Evolutionary conservation across 2,329 filamentous ascomycete species (phyloP).

Genomic region (Colletotrichum filicis): DNA sequence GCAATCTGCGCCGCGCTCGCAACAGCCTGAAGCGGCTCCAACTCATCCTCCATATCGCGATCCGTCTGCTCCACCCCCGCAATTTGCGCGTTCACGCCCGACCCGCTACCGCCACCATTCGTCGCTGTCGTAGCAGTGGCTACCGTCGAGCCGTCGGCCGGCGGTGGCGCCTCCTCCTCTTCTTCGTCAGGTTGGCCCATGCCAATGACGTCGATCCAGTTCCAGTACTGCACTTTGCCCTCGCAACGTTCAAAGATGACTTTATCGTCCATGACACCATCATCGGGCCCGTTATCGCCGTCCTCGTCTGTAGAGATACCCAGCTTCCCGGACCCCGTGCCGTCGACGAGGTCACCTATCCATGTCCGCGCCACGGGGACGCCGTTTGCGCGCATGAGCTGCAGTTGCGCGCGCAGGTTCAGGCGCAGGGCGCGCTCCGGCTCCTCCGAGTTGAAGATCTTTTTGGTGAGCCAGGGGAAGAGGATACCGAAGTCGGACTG

Average conservation of each 20-base stretch:
- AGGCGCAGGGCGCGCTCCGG: constrained; percentile 66
- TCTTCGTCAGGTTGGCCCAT: constrained; percentile 48
- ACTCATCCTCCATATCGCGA: constrained; percentile 35
- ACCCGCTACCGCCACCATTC: background rate
- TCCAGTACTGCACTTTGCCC: constrained; percentile 58
- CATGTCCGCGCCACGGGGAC: constrained; percentile 62
- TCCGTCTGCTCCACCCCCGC: constrained; percentile 28
- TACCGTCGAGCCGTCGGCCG: background rate
- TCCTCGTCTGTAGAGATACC: constrained; percentile 13
- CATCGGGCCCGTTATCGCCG: constrained; percentile 39
- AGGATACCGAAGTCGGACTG: constrained; percentile 87
- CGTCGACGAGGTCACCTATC: constrained; percentile 61
- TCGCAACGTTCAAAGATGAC: constrained; percentile 61
- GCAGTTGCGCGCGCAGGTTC: constrained; percentile 61
- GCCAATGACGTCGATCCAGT: constrained; percentile 64
- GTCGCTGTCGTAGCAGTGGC: background rate
- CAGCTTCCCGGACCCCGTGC: constrained; percentile 50
- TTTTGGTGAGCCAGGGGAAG: constrained; percentile 77
- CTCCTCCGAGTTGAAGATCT: constrained; percentile 66
- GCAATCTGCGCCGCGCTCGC: constrained; percentile 26
- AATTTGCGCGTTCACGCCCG: constrained; percentile 8
- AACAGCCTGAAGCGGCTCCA: constrained; percentile 34
- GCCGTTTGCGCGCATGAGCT: constrained; percentile 62
- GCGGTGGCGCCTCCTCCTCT: background rate
- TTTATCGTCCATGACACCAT: constrained; percentile 58